These are phyloP conservation scores for Syncephalastrum monosporum DNA, from an alignment of 371 early-diverging fungal species.

Conservation along the genomic window DNA sequence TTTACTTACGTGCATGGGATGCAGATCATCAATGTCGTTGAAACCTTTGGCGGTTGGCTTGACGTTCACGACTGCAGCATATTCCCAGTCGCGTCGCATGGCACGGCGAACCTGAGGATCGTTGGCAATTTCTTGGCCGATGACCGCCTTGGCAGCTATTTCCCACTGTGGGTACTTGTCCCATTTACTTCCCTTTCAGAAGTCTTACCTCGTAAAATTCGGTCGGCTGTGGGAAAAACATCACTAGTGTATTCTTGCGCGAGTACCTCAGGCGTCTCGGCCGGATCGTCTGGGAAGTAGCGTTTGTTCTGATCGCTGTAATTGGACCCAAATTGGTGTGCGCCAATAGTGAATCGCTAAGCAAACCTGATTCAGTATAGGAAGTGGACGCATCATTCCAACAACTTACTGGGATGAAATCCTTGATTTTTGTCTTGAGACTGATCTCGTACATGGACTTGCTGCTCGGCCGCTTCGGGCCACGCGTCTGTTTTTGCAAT, in stretches of 20 bases:
- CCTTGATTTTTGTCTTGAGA: slow-evolving; percentile 48
- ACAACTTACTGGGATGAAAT: slow-evolving; percentile 51
- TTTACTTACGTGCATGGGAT: slow-evolving; percentile 62
- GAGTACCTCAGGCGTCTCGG: slow-evolving; percentile 54
- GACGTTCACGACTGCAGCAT: slow-evolving; percentile 69
- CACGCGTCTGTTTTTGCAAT: slow-evolving; percentile 45
- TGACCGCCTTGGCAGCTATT: slow-evolving; percentile 65
- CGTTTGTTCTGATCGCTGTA: slow-evolving; percentile 54
- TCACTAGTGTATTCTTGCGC: slow-evolving; percentile 58
- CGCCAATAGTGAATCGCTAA: slow-evolving; percentile 54
- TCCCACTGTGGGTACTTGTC: neutral
- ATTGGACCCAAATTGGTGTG: slow-evolving; percentile 70
- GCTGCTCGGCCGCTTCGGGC: slow-evolving; percentile 42
- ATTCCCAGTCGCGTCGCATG: slow-evolving; percentile 73
- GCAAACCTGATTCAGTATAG: neutral
- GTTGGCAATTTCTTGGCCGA: slow-evolving; percentile 75
- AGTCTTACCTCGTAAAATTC: slow-evolving; percentile 9
- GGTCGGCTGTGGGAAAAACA: slow-evolving; percentile 46
- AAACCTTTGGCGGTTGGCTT: slow-evolving; percentile 84
- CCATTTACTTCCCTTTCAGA: neutral
- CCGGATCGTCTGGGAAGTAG: slow-evolving; percentile 56
- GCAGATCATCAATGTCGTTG: slow-evolving; percentile 73
- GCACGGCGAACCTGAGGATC: slow-evolving; percentile 86
- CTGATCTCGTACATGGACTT: slow-evolving; percentile 37
- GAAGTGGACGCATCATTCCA: neutral